These are phyloP conservation scores for Colletotrichum liriopes DNA, from an alignment of 2,329 filamentous ascomycete species.

Conservation along the genomic window DNA sequence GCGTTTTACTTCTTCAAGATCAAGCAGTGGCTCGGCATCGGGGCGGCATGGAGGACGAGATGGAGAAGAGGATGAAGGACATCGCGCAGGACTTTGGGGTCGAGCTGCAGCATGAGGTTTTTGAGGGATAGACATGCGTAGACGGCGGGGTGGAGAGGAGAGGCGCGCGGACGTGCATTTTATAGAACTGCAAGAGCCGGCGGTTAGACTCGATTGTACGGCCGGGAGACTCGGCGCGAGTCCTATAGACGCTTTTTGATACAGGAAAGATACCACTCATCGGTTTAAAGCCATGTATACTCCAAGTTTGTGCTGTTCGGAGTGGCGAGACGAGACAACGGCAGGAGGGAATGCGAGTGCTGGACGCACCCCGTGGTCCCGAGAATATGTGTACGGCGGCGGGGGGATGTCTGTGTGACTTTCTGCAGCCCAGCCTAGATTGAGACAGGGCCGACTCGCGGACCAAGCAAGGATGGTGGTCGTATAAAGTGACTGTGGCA, in stretches of 20 bases:
- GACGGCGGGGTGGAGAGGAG: not conserved
- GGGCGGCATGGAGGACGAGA: conserved; percentile 95
- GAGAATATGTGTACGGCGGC: too few relatives aligned
- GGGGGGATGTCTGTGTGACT: too few relatives aligned
- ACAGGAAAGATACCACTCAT: conserved; percentile 24
- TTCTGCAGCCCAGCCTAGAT: too few relatives aligned
- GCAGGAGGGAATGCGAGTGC: not conserved
- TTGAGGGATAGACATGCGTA: conserved; percentile 78
- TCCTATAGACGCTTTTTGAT: not conserved
- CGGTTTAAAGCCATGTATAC: not conserved
- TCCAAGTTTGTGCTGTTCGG: not conserved
- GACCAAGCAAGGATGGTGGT: too few relatives aligned
- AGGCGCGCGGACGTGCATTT: too few relatives aligned
- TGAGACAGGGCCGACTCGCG: too few relatives aligned
- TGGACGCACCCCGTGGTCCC: not conserved
- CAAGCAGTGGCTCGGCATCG: conserved; percentile 81
- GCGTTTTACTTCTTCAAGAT: conserved; percentile 87
- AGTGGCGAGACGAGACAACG: not conserved
- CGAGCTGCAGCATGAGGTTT: conserved; percentile 89
- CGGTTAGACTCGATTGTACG: not conserved
- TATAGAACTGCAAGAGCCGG: not conserved
- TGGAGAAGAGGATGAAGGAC: conserved; percentile 88
- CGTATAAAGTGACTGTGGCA: too few relatives aligned
- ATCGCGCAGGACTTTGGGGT: conserved; percentile 94
- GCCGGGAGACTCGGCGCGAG: not conserved